Percentiles rank a stretch among this genome's conserved stretches.
These are phyloP conservation scores for Crithidia fasciculata DNA, from an alignment of 208 protist species.

Conservation along the genomic window DNA sequence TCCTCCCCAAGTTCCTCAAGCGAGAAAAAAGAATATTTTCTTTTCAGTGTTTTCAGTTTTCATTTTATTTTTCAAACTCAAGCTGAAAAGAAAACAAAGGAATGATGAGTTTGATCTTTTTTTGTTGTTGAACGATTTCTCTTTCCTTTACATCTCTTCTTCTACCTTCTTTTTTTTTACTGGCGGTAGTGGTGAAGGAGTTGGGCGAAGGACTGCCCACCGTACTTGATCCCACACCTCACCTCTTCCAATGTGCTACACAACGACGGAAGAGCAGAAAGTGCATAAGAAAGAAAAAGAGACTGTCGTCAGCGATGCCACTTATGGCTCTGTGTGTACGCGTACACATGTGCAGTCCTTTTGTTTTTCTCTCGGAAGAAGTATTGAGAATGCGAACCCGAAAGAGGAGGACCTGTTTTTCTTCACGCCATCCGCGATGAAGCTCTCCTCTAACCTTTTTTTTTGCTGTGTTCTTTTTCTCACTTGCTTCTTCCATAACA, in stretches of 20 bases:
- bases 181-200: not conserved
- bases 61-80: not conserved
- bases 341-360: not conserved
- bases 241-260: not conserved
- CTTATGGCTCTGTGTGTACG: not conserved
- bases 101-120: not conserved
- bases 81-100: not conserved
- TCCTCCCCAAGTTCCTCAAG: not conserved
- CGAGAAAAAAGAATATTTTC: not conserved
- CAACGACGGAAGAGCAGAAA: not conserved
- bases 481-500: too few relatives aligned
- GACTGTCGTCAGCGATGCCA: not conserved
- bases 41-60: slow-evolving; percentile 12
- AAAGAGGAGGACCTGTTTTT: not conserved
- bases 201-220: slow-evolving; percentile 10
- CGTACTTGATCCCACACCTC: slow-evolving; percentile 11
- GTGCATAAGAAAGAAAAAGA: not conserved
- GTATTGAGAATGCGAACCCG: not conserved
- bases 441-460: too few relatives aligned
- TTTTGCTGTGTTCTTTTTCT: too few relatives aligned
- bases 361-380: not conserved
- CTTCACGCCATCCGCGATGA: not conserved
- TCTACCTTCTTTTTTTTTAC: slow-evolving; percentile 2
- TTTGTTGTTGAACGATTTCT: slow-evolving; percentile 5
- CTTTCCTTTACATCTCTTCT: not conserved